Conservation (phyloP, 352 stramenopile species). For the Proteromonas lacertae region DNA sequence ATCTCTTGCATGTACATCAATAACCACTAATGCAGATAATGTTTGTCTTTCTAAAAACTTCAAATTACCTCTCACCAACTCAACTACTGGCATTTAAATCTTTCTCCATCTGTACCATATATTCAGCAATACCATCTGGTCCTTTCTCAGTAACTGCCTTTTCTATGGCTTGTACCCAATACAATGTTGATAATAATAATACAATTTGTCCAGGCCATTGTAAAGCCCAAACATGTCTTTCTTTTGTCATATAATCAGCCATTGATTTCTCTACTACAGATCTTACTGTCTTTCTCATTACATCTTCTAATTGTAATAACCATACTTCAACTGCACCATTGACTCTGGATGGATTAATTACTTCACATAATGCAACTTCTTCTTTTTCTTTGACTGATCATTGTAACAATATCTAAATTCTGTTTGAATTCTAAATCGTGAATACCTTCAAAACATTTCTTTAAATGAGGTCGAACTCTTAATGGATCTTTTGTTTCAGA, state of each 20-base stretch:
- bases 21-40: slow-evolving; percentile 51
- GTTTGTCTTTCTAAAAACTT: slow-evolving; percentile 55
- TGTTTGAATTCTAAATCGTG: slow-evolving; percentile 48
- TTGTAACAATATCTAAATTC: slow-evolving; percentile 53
- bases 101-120: slow-evolving; percentile 18
- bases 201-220: slow-evolving; percentile 54
- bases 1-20: slow-evolving; percentile 72
- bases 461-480: slow-evolving; percentile 61
- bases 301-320: slow-evolving; percentile 20
- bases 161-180: slow-evolving; percentile 28
- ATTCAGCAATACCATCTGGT: slow-evolving; percentile 9
- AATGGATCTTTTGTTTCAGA: slow-evolving; percentile 43
- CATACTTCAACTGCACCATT: slow-evolving; percentile 61
- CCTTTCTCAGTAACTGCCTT: slow-evolving; percentile 7
- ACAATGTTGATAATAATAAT: slow-evolving; percentile 55
- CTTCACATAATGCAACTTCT: slow-evolving; percentile 41
- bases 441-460: slow-evolving; percentile 69
- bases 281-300: slow-evolving; percentile 15
- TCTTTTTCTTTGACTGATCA: slow-evolving; percentile 31
- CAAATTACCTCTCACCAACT: slow-evolving; percentile 53
- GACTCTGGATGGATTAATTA: slow-evolving; percentile 51
- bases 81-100: slow-evolving; percentile 43
- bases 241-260: slow-evolving; percentile 34
- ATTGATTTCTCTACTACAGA: slow-evolving; percentile 31
- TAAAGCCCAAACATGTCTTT: slow-evolving; percentile 47